Conservation (phyloP, 768 basidiomycete species). For the Leccinum longicurvipes region DNA sequence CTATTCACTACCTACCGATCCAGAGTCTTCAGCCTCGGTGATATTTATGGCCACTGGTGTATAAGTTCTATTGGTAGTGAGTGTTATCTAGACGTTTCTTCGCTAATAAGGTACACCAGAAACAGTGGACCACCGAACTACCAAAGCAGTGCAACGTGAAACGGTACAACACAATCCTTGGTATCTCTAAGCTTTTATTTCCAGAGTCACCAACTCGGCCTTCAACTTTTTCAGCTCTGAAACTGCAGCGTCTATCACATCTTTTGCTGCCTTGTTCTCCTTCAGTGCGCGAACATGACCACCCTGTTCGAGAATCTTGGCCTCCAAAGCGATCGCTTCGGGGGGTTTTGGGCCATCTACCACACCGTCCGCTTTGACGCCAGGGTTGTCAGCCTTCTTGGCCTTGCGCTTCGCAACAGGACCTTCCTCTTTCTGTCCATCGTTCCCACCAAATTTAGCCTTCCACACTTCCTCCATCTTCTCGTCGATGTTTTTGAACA, state of each 20-base stretch:
- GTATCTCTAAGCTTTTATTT: conserved; percentile 5
- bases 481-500: conserved; percentile 95
- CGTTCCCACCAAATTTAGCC: conserved; percentile 70
- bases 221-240: conserved; percentile 66
- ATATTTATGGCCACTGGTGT: not conserved
- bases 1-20: not conserved
- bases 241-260: conserved; percentile 43
- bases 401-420: conserved; percentile 48
- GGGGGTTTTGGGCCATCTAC: conserved; percentile 61
- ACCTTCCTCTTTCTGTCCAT: conserved; percentile 40
- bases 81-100: not conserved
- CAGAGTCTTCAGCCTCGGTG: not conserved
- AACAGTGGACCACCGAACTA: not conserved
- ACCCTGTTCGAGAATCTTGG: conserved; percentile 74
- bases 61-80: not conserved
- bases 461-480: conserved; percentile 83
- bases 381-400: conserved; percentile 50
- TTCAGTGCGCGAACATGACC: conserved; percentile 71
- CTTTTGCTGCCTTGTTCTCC: conserved; percentile 45
- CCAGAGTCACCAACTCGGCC: conserved; percentile 39
- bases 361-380: conserved; percentile 42
- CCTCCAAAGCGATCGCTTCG: conserved; percentile 70
- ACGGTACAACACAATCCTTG: not conserved
- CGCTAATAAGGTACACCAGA: not conserved
- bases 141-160: not conserved